phyloP scores from a whole-genome alignment of 306 rosid genomes.

The Erythrophleum fordii region DNA sequence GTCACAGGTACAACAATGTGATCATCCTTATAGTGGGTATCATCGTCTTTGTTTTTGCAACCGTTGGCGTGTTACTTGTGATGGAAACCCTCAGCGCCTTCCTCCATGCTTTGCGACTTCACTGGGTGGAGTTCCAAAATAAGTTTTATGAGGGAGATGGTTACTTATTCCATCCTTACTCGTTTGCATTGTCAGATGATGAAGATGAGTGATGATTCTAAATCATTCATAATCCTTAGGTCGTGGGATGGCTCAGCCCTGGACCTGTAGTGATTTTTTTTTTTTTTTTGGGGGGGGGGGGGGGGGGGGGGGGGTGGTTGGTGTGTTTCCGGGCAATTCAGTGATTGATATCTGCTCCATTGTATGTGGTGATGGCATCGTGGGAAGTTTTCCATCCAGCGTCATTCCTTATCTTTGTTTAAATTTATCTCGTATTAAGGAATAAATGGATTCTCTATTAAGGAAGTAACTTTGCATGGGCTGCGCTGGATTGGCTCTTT shows the following conservation, averaged over 20 bases:
- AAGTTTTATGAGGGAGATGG: conserved; percentile 95
- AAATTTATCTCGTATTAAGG: conserved; percentile 36
- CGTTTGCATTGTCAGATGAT: conserved; percentile 64
- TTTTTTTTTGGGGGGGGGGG: conserved; percentile 21
- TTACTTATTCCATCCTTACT: conserved; percentile 76
- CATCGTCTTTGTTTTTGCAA: conserved; percentile 78
- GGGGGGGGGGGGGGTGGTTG: too few species aligned
- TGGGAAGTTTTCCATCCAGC: conserved; percentile 37
- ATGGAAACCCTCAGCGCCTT: conserved; percentile 98
- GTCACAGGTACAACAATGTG: conserved; percentile 80
- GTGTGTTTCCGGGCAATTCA: conserved; percentile 20
- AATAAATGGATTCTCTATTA: conserved; percentile 38
- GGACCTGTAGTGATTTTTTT: conserved; percentile 50
- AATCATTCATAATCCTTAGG: conserved; percentile 3
- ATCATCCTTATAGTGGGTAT: conserved; percentile 75
- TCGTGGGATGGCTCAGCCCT: conserved; percentile 52
- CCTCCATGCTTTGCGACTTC: conserved; percentile 95
- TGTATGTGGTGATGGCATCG: conserved; percentile 19
- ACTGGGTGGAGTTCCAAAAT: conserved; percentile 99
- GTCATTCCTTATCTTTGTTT: conserved; percentile 34
- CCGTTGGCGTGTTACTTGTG: conserved; percentile 87
- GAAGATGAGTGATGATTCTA: conserved; percentile 64
- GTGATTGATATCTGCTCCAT: conserved; percentile 32
- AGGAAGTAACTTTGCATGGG: conserved; percentile 32
- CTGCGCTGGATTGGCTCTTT: conserved; percentile 35